Base-by-base conservation (phyloP, 202 grass and related monocot species). In the Panicum hallii region DNA sequence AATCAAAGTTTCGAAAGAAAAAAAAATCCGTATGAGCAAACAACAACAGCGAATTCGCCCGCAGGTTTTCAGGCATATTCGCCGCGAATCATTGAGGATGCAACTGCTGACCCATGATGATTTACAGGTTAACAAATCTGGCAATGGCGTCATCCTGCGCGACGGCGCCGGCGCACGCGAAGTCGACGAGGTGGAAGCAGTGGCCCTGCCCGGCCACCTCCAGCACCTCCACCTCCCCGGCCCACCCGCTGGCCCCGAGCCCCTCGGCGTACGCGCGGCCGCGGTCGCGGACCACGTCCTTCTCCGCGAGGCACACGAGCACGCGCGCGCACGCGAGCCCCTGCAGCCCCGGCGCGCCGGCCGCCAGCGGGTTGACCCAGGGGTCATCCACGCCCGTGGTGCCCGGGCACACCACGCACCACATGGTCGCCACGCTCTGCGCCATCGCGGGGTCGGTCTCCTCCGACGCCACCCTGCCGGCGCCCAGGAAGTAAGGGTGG, bases 281-380 rank as follows among this genome's bases (percentile, higher is more conserved):
- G 12, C 88, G 71, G 82, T 95, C 90, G 65, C 67, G 45, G 70
- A 82, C 38, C 38, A 90, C 89, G 67, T 90, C 86, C 61, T 49
- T 84, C 28, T 90, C 90, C 19, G 79, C 86, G 34, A 95, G 75
- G 80, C 88, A 92, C 50, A 93, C 44, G 55, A 95, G 84, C 41
- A 82, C 83, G 60, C 87, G 56, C 0, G 50, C 49, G 48, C 89
- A 87, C 36, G 84, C 64, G 34, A 94, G 52, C 3, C 7, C 30
- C 11, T 58, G 9, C 40, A 92, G 43, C 19, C 11, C 17, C 58
- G 82, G 86, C 56, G 86, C 82, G 74, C 53, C 83, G 9, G 49
- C 72, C 30, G 60, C 80, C 56, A 94, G 88, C 38, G 84, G 89
- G 65, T 93, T 92, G 80, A 95, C 92, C 88, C 65, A 78, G 8